phyloP scores from a whole-genome alignment of 495 filamentous ascomycete species.

The Platismatia glauca region DNA sequence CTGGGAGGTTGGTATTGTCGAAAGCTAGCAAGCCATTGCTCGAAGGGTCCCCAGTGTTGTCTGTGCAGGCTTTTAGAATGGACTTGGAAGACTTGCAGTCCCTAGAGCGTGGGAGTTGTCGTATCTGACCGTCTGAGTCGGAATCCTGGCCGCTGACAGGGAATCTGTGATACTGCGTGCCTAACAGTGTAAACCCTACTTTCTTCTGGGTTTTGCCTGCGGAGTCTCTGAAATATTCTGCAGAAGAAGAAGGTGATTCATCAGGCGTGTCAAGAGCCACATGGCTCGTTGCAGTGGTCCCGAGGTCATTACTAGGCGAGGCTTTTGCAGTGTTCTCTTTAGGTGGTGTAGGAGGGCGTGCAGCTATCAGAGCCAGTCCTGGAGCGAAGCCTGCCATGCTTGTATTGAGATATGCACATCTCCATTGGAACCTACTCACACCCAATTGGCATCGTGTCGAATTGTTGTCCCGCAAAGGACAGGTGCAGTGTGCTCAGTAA shows the following conservation, averaged over 20 bases:
- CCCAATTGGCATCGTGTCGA: neutral
- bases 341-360: conserved; percentile 54
- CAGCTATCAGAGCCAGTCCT: conserved; percentile 37
- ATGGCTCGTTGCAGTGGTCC: conserved; percentile 1
- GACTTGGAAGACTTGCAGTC: conserved; percentile 67
- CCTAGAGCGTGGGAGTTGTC: conserved; percentile 48
- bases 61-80: conserved; percentile 61
- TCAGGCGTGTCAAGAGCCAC: conserved; percentile 36
- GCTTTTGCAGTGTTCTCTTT: conserved; percentile 40
- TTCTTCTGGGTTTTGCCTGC: conserved; percentile 50
- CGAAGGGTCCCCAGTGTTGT: conserved; percentile 37
- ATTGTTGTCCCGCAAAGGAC: neutral
- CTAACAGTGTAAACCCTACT: conserved; percentile 61
- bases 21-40: conserved; percentile 29
- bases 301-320: conserved; percentile 10
- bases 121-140: conserved; percentile 37
- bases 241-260: conserved; percentile 40
- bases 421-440: conserved; percentile 8
- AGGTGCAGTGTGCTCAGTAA: neutral
- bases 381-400: conserved; percentile 46
- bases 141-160: conserved; percentile 38
- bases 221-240: conserved; percentile 29
- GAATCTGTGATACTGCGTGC: conserved; percentile 60
- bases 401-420: conserved; percentile 17
- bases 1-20: conserved; percentile 43